Evolutionary conservation across 2,329 filamentous ascomycete species (phyloP).

Genomic region (Colletotrichum zoysiae): DNA sequence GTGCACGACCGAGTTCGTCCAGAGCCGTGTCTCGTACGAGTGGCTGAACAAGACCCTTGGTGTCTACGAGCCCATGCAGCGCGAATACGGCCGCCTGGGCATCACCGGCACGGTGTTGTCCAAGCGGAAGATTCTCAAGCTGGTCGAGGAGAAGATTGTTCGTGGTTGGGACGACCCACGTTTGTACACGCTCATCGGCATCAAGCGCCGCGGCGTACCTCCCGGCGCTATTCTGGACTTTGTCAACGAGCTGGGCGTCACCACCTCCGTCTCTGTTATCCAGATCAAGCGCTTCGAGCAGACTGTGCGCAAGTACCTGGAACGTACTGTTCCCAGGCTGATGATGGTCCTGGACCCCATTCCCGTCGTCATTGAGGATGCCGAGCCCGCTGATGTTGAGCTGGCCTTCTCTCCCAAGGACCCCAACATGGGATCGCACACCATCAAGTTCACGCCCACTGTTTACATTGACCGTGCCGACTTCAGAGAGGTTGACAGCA

Average conservation of each 20-base stretch:
- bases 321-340: conserved; percentile 86
- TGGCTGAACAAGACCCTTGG: conserved; percentile 84
- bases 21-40: conserved; percentile 88
- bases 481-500: conserved; percentile 80
- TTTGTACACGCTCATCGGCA: conserved; percentile 86
- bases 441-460: conserved; percentile 75
- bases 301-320: conserved; percentile 86
- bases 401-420: conserved; percentile 89
- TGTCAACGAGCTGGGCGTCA: conserved; percentile 91
- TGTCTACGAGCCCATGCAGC: conserved; percentile 91
- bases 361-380: conserved; percentile 83
- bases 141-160: conserved; percentile 83
- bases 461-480: conserved; percentile 89
- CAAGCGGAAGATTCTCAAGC: conserved; percentile 84
- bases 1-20: conserved; percentile 93
- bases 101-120: conserved; percentile 78
- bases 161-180: conserved; percentile 92
- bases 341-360: conserved; percentile 92
- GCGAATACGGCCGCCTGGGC: conserved; percentile 78
- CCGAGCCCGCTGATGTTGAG: conserved; percentile 72
- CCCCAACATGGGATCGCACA: conserved; percentile 72
- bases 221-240: conserved; percentile 91
- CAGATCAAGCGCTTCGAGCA: conserved; percentile 87
- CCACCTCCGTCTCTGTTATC: conserved; percentile 83
- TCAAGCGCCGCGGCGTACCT: conserved; percentile 87